These are phyloP conservation scores for Malassezia obtusa DNA, from an alignment of 1,284 basidiomycete species.

Conservation along the genomic window DNA sequence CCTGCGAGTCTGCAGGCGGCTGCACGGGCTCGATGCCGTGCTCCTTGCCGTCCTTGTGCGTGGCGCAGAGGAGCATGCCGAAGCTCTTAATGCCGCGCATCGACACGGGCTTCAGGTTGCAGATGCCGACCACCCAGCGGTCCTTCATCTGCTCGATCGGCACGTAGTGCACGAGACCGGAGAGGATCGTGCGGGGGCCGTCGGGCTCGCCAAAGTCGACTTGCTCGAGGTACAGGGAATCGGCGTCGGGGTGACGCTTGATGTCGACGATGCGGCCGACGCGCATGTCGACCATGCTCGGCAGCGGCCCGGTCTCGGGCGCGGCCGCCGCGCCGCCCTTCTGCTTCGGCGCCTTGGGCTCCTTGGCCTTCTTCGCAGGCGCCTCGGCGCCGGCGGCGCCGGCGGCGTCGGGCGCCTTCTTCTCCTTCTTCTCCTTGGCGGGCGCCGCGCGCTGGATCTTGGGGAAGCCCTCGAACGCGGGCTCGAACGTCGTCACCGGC, in stretches of 20 bases:
- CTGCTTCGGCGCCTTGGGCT: constrained; percentile 29
- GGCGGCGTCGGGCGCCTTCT: no score
- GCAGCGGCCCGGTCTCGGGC: constrained; percentile 29
- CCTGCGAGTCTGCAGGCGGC: constrained; percentile 37
- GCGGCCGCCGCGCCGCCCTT: constrained; percentile 25
- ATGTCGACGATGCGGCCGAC: constrained; percentile 45
- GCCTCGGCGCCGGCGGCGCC: no score
- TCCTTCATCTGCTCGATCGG: constrained; percentile 46
- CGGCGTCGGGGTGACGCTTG: constrained; percentile 44
- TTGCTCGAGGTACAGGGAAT: constrained; percentile 44
- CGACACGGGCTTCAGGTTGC: constrained; percentile 45
- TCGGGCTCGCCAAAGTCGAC: constrained; percentile 48
- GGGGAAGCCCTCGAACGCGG: constrained; percentile 42
- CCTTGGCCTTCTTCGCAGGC: constrained; percentile 34
- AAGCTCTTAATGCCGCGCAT: constrained; percentile 48
- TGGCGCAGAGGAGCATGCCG: constrained; percentile 46
- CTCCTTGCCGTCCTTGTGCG: constrained; percentile 41
- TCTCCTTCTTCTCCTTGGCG: constrained; percentile 16
- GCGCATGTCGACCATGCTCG: constrained; percentile 42
- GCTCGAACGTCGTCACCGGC: constrained; percentile 31
- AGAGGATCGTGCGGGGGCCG: constrained; percentile 43
- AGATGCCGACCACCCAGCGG: constrained; percentile 43
- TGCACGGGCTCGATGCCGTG: constrained; percentile 42
- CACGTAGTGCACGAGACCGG: constrained; percentile 45
- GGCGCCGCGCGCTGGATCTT: constrained; percentile 23